Conservation (phyloP, 352 stramenopile species). For the Pythium plurisporium region DNA sequence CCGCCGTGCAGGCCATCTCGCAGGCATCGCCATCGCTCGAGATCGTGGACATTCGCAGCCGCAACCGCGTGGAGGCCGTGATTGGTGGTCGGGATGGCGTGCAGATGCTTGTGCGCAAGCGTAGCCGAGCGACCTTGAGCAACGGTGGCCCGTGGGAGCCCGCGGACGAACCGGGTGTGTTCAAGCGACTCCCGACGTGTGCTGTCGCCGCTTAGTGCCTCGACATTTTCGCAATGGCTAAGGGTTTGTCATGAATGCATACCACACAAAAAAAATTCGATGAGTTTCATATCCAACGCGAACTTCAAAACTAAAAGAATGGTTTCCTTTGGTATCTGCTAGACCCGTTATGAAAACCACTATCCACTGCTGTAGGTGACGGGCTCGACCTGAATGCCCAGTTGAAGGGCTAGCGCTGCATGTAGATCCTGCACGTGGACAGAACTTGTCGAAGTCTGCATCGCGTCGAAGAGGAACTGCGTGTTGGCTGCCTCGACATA, state of each 20-base stretch:
- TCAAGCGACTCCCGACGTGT: conserved; percentile 54
- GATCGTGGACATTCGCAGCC: conserved; percentile 72
- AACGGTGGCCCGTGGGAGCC: conserved; percentile 70
- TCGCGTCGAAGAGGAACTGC: conserved; percentile 46
- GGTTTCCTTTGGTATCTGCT: too few species aligned
- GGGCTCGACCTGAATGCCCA: conserved; percentile 25
- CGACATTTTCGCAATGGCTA: too few species aligned
- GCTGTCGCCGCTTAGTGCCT: conserved; percentile 62
- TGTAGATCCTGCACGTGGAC: conserved; percentile 68
- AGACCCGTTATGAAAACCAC: too few species aligned
- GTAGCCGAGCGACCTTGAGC: conserved; percentile 44
- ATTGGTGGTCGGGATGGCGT: conserved; percentile 70
- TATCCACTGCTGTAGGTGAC: too few species aligned
- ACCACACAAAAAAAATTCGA: too few species aligned
- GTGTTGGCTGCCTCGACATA: conserved; percentile 70
- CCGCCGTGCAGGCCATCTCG: conserved; percentile 63
- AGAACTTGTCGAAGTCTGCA: conserved; percentile 42
- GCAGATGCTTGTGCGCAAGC: conserved; percentile 71
- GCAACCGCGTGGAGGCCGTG: conserved; percentile 69
- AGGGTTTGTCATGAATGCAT: too few species aligned
- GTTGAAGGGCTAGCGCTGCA: conserved; percentile 46
- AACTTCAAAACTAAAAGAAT: too few species aligned
- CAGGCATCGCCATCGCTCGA: conserved; percentile 54
- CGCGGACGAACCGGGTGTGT: conserved; percentile 62
- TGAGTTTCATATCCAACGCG: too few species aligned